Evolutionary conservation across 805 yeast species (phyloP), one percentile per base, ranked within the genome.

Genomic region (Ogataea pignaliae): DNA sequence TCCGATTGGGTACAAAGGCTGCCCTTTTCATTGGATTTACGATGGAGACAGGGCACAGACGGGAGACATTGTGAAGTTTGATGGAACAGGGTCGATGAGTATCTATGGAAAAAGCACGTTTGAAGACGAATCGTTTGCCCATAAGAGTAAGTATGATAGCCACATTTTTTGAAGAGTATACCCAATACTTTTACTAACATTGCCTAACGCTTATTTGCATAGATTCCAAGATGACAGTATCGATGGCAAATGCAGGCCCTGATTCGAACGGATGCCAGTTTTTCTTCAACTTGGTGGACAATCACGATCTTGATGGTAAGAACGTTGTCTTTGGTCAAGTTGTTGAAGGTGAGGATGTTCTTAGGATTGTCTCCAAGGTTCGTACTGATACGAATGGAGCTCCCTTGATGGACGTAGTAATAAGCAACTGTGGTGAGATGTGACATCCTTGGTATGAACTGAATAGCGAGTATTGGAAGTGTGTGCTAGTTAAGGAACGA

Each of bases 301-400:
- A 62, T 39, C 63, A 65, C 21, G 69, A 68, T 48, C 54, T 75
- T 39, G 74, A 75, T 50, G 70, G 70, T 1, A 71, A 68, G 48
- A 77, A 75, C 47, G 78, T 73, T 10, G 79, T 75, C 0, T 74
- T 75, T 54, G 79, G 79, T 1, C 53, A 57, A 31, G 74, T 75
- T 6, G 57, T 72, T 7, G 77, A 70, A 39, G 79, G 79, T 1
- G 51, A 52, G 30, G 66, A 61, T 11, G 56, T 64, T 11, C 60
- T 70, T 39, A 51, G 55, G 37, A 52, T 48, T 34, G 52, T 69
- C 7, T 64, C 62, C 29, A 44, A 40, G n/a, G 64, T 62, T 4
- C 36, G 48, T 1, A 48, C 55, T 12, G 48, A 44, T 18, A 36
- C 42, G 2, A 43, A 53, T 35, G 61, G 57, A 17, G 49, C 41